Evolutionary conservation across 192 early-diverging fungal genomes (phyloP), one percentile per base, ranked within the genome.

Genomic region (Geosiphon pyriformis): DNA sequence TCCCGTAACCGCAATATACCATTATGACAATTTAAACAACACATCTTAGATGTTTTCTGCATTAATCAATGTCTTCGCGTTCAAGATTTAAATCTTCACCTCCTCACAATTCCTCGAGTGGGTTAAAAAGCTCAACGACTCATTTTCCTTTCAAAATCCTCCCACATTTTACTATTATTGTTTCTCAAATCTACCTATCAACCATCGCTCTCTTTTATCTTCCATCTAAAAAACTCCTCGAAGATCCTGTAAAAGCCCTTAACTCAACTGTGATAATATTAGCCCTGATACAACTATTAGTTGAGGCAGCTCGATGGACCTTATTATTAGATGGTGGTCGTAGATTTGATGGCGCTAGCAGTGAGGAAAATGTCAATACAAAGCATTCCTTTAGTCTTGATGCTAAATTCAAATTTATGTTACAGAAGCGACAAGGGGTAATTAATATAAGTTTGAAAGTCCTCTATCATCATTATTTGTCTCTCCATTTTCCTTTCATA

Each of bases 221-320:
- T 56, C 64, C 64, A 23, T 37, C 22, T 3, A 25, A 22, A 20
- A 53, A 53, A 37, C 20, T 66, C 12, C 46, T 66, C 12, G 50
- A 66, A 35, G 52, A 56, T 66, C 51, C 52, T 12, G 53, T 66
- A 26, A 29, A 55, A 54, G 6, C 31, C 37, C 55, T 66, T 20
- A 55, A 33, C 1, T 4, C 22, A 4, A 46, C 52, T 6, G 47
- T 31, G 22, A 17, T 42, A 20, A 32, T 35, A 37, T 37, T 66
- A 46, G 20, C 51, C 29, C 20, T 53, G 10, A 29, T 66, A 27
- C 64, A 66, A 55, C 42, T 46, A 23, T 25, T 66, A n/a, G 55
- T 22, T 66, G 64, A 66, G 32, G 25, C 12, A 17, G 18, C 15
- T 34, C 25, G 64, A 55, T 66, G 64, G 64, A 31, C 51, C 18